These are phyloP conservation scores for Tylopilus balloui DNA, from an alignment of 768 basidiomycete species.

Conservation along the genomic window DNA sequence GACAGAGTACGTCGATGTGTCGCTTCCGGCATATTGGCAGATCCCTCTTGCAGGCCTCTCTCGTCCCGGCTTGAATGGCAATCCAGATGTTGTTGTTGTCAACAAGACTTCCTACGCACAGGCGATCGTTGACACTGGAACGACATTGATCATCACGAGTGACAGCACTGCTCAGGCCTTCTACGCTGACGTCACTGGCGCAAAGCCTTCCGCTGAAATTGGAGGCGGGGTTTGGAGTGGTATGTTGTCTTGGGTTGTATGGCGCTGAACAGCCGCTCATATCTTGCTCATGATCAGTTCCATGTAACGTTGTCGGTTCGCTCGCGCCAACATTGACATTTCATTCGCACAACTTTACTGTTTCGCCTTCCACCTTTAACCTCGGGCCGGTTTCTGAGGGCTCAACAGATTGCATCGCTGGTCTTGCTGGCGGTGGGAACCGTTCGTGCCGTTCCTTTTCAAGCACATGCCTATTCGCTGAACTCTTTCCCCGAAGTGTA, in stretches of 20 bases:
- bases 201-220: slow-evolving; percentile 20
- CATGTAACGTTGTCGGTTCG: slow-evolving; percentile 27
- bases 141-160: slow-evolving; percentile 27
- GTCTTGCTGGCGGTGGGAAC: slow-evolving; percentile 31
- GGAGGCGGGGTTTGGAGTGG: slow-evolving; percentile 36
- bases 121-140: slow-evolving; percentile 36
- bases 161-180: slow-evolving; percentile 23
- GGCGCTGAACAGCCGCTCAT: not conserved
- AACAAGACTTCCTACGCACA: slow-evolving; percentile 17
- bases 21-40: slow-evolving; percentile 36
- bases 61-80: slow-evolving; percentile 19
- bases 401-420: slow-evolving; percentile 36
- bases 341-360: slow-evolving; percentile 35
- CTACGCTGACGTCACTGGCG: slow-evolving; percentile 31
- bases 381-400: slow-evolving; percentile 34
- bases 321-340: slow-evolving; percentile 35
- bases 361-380: slow-evolving; percentile 38
- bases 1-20: slow-evolving; percentile 36
- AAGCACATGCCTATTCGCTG: not conserved
- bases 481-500: slow-evolving; percentile 16
- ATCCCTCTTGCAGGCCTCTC: slow-evolving; percentile 29
- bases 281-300: slow-evolving; percentile 20
- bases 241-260: slow-evolving; percentile 5
- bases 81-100: slow-evolving; percentile 24
- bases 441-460: slow-evolving; percentile 3